Base-by-base conservation (phyloP, 805 yeast species). In the Jamesozyma piceae region DNA sequence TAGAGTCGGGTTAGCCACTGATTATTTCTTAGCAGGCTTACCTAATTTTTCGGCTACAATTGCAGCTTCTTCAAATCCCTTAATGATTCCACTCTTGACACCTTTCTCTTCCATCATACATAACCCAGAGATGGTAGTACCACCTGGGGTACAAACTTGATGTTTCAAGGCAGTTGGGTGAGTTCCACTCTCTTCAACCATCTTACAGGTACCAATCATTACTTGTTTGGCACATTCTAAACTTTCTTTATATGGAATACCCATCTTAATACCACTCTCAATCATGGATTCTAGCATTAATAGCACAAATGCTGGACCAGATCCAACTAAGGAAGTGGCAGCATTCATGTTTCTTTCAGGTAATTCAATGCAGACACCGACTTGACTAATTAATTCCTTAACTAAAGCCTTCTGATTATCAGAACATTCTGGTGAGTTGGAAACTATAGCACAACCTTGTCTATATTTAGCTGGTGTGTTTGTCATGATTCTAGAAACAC, bases 331-430 rank as follows among this genome's bases (percentile, higher is more conserved):
- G 0, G 96, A 83, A 8, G 97, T 90, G 33, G 95, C 95, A 3
- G 90, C 95, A 60, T 92, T 97, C 88, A 90, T 88, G 64, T 87
- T 84, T 60, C 82, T 82, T 64, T 92, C 99, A 17, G 89, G 90
- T 35, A 84, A 65, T 51, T 74, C 77, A 45, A 67, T 62, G 43
- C 77, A 64, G 50, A 72, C 71, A 5, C 92, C 92, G 42, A 82
- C 78, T 29, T 86, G 78, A 37, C 72, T 66, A 28, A 80, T 69
- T 44, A 83, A 65, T 44, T 65, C 52, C 9, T 51, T 43, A 1
- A 72, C 73, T 9, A 51, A 29, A 21, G 44, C 31, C 29, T 48
- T 53, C 49, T 71, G 72, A 37, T 67, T 66, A 26, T 57, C 53
- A 30, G 65, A 67, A 17, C 79, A 80, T 10, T 63, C 64, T 2